Evolutionary conservation across 2,329 filamentous ascomycete genomes (phyloP), one percentile per base, ranked within the genome.

Genomic region (Hypoxylon sp.): DNA sequence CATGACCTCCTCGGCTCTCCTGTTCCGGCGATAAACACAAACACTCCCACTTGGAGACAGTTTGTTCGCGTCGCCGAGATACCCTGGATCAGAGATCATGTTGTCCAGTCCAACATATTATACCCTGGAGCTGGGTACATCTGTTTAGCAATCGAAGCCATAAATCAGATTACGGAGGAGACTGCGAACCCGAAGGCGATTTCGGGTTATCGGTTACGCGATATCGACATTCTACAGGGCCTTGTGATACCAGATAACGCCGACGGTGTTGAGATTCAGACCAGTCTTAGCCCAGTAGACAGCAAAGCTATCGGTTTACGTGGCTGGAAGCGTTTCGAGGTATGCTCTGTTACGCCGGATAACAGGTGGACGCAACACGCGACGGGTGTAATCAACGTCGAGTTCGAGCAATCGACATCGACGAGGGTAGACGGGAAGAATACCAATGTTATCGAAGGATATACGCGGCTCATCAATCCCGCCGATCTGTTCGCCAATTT

Each of bases 11-110:
- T 77, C 4, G 76, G 76, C 0, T 49, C 57, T 0, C 57, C 57
- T 0, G 55, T 65, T 0, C 37, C 58, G 0, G 68, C 64, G 0
- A 51, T 48, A 3, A 65, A 56, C 33, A 47, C 58, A 2, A 18
- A 21, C 5, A 47, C 52, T 2, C 67, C 71, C 0, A 48, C 54
- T 0, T 74, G 70, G 69, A 52, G 69, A 2, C 64, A 72, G n/a
- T 48, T 70, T 10, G 20, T 73, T n/a, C 64, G 66, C 10, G 37
- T 66, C 4, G 51, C 48, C 3, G 68, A 73, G 27, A n/a, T 72
- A 1, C 70, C 72, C 1, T 82, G 82, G 61, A 72, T 79, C 1
- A 69, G 74, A 29, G 79, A 82, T 55, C 80, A 82, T 64, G 59
- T 69, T 29, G 77, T 81, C 62, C 73, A 80, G 6, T 24, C 15